Evolutionary conservation across 2,329 filamentous ascomycete genomes (phyloP), one percentile per base, ranked within the genome.

Genomic region (Calonectria pteridis): DNA sequence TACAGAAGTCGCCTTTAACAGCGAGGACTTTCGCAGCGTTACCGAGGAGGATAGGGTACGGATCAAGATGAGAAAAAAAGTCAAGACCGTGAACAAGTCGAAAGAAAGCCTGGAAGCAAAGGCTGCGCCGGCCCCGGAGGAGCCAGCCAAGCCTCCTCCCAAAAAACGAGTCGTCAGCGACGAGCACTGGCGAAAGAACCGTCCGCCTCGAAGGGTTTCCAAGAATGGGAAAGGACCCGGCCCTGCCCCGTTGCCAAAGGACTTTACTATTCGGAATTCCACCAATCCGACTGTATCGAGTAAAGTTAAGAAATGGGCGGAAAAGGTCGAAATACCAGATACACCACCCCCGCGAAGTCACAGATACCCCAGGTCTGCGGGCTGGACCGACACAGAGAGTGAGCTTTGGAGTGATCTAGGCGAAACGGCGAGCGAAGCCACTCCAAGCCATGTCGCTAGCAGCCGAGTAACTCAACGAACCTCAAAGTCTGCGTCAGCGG

Each of bases 161-260:
- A 95, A 95, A 85, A 98, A 98, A 88, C 92, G 96, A 76, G 95
- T 98, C 68, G 92, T 98, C 74, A 98, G 96, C 83, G 96, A 98
- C 85, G 94, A 94, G 69, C 94, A 98, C 85, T 98, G 96, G 94
- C 91, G 91, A 85, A 93, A 92, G 73, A 90, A 89, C 74, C 89
- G 88, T 73, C 83, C 87, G 0, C 83, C 87, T 1, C 86, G 84
- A 73, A 86, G 84, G 73, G 82, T 82, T 16, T 84, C 86, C 2
- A 84, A 84, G 72, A 75, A 77, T 5, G 81, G 81, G 55, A 82
- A 82, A 64, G 71, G 79, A 6, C 78, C 78, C 1, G 74, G 73
- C 14, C 80, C 78, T 0, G 73, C 74, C 11, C 85, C 87, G 0
- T 83, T 92, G n/a, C 90, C 91, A 0, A 91, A 90, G 77, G 87